A percentile compares a stretch with the other conserved stretches of the same genome.
Conservation (phyloP, 2,329 filamentous ascomycete species). For the Colletotrichum sp. region DNA sequence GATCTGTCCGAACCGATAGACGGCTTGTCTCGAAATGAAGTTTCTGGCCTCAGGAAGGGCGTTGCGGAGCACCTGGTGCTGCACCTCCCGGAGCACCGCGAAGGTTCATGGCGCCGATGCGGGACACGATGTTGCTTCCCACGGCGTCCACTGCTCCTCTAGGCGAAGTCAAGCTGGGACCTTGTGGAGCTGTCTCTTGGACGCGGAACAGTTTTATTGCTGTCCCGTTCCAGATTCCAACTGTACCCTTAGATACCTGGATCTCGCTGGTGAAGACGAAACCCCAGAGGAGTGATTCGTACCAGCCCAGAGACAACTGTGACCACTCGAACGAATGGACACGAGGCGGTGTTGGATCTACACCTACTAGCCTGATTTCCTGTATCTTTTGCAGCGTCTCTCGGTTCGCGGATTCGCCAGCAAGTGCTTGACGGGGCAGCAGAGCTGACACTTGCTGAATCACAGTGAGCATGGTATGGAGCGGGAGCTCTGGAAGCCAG, state of each 20-base stretch:
- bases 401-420: conserved; percentile 45
- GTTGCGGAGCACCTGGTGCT: background rate
- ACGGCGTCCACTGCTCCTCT: conserved; percentile 93
- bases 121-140: conserved; percentile 84
- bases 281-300: conserved; percentile 92
- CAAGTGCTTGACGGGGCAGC: conserved; percentile 56
- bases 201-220: conserved; percentile 87
- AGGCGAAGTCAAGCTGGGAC: conserved; percentile 83
- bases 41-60: background rate
- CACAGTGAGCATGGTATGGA: conserved; percentile 83
- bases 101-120: conserved; percentile 83
- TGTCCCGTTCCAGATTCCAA: conserved; percentile 94
- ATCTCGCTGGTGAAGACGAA: conserved; percentile 92
- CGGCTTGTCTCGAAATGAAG: background rate
- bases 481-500: conserved; percentile 89
- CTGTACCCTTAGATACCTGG: conserved; percentile 83
- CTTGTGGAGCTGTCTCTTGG: conserved; percentile 80
- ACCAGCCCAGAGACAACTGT: conserved; percentile 88
- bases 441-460: conserved; percentile 70
- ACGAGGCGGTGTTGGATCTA: conserved; percentile 76
- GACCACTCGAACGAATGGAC: conserved; percentile 97
- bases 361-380: conserved; percentile 67
- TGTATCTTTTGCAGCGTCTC: conserved; percentile 61
- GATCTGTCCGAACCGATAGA: background rate
- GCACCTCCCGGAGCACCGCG: conserved; percentile 46